Evolutionary conservation across 2,329 filamentous ascomycete genomes (phyloP).

Genomic region (Lachnellula hyalina): DNA sequence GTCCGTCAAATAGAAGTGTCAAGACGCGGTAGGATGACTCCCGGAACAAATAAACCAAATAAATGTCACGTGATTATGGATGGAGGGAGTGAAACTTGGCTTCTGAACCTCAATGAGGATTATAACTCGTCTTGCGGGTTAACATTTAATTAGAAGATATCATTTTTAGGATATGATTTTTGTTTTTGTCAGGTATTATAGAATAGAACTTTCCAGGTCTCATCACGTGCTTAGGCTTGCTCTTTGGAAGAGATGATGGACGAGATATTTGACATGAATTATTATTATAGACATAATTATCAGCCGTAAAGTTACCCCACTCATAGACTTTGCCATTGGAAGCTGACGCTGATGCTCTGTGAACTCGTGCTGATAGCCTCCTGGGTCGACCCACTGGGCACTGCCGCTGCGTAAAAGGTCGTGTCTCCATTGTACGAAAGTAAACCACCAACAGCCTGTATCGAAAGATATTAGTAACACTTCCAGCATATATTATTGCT

Average conservation of each 20-base stretch:
- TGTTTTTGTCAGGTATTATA: not conserved
- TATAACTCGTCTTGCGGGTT: no score
- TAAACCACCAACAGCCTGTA: slow-evolving; percentile 12
- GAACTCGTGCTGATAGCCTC: slow-evolving; percentile 26
- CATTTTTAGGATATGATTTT: not conserved
- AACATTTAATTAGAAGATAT: not conserved
- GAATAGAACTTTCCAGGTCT: not conserved
- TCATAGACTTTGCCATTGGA: slow-evolving; percentile 27
- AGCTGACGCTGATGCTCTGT: slow-evolving; percentile 27
- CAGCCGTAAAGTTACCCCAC: no score
- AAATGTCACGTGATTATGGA: slow-evolving; percentile 3
- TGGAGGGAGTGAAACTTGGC: not conserved
- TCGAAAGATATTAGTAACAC: slow-evolving; percentile 6
- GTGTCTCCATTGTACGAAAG: slow-evolving; percentile 26
- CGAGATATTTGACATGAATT: not conserved
- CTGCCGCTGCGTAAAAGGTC: slow-evolving; percentile 30
- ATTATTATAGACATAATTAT: no score
- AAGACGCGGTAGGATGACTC: no score
- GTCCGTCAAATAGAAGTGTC: not conserved
- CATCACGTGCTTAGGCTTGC: not conserved
- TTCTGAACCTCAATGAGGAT: not conserved
- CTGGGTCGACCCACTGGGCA: slow-evolving; percentile 31
- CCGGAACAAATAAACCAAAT: not conserved
- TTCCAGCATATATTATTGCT: not conserved
- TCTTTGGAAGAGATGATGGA: not conserved